Percentiles rank a stretch among this genome's conserved stretches.
phyloP scores from a whole-genome alignment of 257 asterid species.

The Verbena officinalis region DNA sequence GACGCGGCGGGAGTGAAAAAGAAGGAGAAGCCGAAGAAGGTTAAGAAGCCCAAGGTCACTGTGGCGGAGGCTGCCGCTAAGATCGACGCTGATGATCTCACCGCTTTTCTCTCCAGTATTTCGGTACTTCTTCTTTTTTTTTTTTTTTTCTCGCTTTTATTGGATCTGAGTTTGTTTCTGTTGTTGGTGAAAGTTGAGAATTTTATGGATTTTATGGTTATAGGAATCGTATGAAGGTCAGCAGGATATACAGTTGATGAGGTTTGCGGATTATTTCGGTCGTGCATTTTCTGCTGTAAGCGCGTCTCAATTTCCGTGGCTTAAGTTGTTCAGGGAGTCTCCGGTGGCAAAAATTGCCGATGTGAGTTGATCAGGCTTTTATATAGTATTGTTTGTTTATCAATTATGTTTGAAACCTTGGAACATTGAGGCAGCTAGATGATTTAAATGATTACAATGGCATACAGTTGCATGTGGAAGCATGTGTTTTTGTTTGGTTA shows the following conservation, averaged over 20 bases:
- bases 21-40: slow-evolving; percentile 76
- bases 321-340: slow-evolving; percentile 85
- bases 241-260: slow-evolving; percentile 80
- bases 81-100: slow-evolving; percentile 70
- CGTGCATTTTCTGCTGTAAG: slow-evolving; percentile 79
- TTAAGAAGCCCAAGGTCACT: slow-evolving; percentile 69
- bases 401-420: slow-evolving; percentile 1
- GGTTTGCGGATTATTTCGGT: slow-evolving; percentile 92
- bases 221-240: slow-evolving; percentile 82
- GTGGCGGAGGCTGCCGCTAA: slow-evolving; percentile 79
- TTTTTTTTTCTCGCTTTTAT: background rate
- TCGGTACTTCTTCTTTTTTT: slow-evolving; percentile 40
- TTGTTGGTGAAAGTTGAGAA: background rate
- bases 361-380: slow-evolving; percentile 49
- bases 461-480: slow-evolving; percentile 20
- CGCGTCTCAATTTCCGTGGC: slow-evolving; percentile 87
- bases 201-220: background rate
- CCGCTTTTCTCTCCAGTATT: slow-evolving; percentile 58
- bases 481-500: background rate
- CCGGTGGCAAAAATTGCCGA: slow-evolving; percentile 62
- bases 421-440: background rate
- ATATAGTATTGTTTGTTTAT: background rate
- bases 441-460: background rate
- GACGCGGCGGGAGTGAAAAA: slow-evolving; percentile 49
- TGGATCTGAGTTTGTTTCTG: slow-evolving; percentile 18